Evolutionary conservation across 2,329 filamentous ascomycete genomes (phyloP).

Genomic region (Tolypocladium tropicale): DNA sequence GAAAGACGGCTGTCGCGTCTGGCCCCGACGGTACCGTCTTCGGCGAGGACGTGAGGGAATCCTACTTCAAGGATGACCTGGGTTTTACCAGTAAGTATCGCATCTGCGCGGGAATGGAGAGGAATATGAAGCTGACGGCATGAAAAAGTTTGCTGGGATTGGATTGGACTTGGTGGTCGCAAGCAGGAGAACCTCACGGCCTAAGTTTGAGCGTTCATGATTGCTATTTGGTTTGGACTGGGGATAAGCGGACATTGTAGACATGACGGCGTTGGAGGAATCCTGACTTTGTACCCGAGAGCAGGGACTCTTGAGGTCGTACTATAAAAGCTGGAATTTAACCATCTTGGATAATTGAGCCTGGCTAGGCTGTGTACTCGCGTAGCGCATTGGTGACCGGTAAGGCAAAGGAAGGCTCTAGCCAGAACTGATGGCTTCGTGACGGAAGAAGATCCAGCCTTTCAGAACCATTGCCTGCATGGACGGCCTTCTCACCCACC

Average conservation of each 20-base stretch:
- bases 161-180: constrained; percentile 34
- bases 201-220: neutral
- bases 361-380: no score
- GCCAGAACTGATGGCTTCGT: no score
- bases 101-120: no score
- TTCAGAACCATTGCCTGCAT: no score
- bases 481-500: no score
- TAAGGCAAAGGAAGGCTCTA: no score
- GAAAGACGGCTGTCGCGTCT: constrained; percentile 57
- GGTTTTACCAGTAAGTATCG: constrained; percentile 49
- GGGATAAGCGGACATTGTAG: neutral
- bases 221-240: neutral
- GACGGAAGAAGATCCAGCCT: no score
- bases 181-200: constrained; percentile 10
- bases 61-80: constrained; percentile 59
- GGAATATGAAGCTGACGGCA: constrained; percentile 7
- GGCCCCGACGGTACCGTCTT: constrained; percentile 45
- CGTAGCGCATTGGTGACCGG: no score
- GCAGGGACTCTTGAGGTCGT: neutral
- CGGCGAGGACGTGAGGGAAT: constrained; percentile 52
- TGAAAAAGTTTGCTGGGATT: constrained; percentile 43
- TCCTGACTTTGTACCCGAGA: neutral
- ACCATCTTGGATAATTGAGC: no score
- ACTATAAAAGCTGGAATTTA: neutral
- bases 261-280: neutral